phyloP scores from a whole-genome alignment of 2,329 filamentous ascomycete species.

The Dothiorella sarmentorum region DNA sequence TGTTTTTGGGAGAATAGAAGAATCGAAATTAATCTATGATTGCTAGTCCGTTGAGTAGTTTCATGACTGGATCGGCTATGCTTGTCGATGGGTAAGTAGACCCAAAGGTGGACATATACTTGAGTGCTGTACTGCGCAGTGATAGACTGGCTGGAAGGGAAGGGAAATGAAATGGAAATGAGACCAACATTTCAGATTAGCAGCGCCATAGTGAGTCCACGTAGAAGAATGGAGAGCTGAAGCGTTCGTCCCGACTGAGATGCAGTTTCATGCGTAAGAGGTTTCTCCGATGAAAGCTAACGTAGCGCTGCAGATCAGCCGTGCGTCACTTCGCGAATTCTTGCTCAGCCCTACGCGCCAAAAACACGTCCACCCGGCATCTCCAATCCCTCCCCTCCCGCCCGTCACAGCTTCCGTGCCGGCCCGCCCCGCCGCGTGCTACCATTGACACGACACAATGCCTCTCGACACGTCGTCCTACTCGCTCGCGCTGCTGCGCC shows the following conservation, averaged over 20 bases:
- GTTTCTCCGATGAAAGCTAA: too few relatives aligned
- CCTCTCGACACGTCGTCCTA: constrained; percentile 94
- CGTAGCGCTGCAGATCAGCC: constrained; percentile 17
- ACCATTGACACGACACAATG: constrained; percentile 55
- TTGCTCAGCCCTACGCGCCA: constrained; percentile 8
- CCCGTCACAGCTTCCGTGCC: not conserved
- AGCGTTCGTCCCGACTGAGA: too few relatives aligned
- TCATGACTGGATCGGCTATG: constrained; percentile 44
- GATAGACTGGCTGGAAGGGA: not conserved
- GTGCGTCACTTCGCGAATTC: constrained; percentile 5
- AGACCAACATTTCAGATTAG: too few relatives aligned
- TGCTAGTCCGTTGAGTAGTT: constrained; percentile 50
- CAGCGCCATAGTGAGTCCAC: too few relatives aligned
- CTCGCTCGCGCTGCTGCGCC: constrained; percentile 68
- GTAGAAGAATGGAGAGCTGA: too few relatives aligned
- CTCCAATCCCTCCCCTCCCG: not conserved
- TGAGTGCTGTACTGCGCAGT: not conserved
- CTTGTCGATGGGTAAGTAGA: constrained; percentile 40
- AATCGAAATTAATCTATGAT: too few relatives aligned
- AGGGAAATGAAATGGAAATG: not conserved
- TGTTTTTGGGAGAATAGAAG: too few relatives aligned
- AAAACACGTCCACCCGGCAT: not conserved
- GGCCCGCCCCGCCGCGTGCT: not conserved
- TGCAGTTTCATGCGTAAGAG: too few relatives aligned
- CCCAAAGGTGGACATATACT: not conserved